These are phyloP conservation scores for Oryza glumipatula DNA, from an alignment of 176 grass and related monocot species.

Conservation along the genomic window DNA sequence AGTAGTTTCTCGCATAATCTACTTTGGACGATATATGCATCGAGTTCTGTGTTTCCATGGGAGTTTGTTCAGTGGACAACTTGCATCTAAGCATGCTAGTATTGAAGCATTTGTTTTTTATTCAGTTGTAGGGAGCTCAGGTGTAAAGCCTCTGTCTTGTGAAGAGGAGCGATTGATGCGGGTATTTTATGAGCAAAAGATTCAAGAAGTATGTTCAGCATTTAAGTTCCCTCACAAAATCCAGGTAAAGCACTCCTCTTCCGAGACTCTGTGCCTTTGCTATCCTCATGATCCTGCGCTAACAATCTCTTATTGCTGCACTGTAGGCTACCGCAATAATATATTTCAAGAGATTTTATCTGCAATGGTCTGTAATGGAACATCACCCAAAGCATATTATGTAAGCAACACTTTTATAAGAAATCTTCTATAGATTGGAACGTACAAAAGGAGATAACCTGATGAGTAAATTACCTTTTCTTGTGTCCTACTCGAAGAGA, in stretches of 20 bases:
- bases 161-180: conserved; percentile 86
- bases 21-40: background rate
- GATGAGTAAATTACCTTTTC: background rate
- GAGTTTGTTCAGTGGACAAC: too few species aligned
- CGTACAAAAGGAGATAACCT: background rate
- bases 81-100: conserved; percentile 11
- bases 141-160: conserved; percentile 67
- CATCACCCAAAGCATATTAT: conserved; percentile 99
- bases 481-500: conserved; percentile 12
- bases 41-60: background rate
- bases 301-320: conserved; percentile 9
- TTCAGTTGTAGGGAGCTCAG: conserved; percentile 54
- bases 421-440: background rate
- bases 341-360: conserved; percentile 98
- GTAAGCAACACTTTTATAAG: conserved; percentile 51
- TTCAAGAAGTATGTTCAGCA: conserved; percentile 94
- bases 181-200: conserved; percentile 95
- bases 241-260: conserved; percentile 59
- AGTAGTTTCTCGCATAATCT: background rate
- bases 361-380: conserved; percentile 95
- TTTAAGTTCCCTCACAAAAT: conserved; percentile 97
- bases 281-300: conserved; percentile 7
- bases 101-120: conserved; percentile 25
- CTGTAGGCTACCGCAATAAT: conserved; percentile 91
- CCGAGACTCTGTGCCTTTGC: background rate